phyloP scores from a whole-genome alignment of 2,329 filamentous ascomycete species.

The Byssothecium circinans region DNA sequence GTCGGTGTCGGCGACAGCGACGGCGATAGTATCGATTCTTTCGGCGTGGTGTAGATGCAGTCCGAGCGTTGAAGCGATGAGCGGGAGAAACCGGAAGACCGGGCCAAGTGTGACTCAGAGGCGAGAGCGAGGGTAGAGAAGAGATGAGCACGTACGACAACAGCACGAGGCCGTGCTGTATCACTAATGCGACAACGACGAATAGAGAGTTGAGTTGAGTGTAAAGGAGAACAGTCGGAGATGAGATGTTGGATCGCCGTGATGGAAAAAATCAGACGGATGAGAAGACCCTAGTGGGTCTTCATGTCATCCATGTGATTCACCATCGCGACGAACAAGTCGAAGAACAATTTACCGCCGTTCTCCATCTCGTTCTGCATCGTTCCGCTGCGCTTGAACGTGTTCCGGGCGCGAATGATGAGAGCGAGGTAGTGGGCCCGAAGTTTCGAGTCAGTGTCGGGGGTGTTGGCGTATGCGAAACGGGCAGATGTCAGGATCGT shows the following conservation, averaged over 20 bases:
- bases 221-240: conserved; percentile 15
- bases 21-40: no score
- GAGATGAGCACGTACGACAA: conserved; percentile 18
- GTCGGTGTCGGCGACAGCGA: neutral
- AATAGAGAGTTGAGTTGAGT: conserved; percentile 11
- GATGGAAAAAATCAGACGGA: conserved; percentile 3
- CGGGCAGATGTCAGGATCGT: conserved; percentile 86
- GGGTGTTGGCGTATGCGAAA: conserved; percentile 86
- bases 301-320: conserved; percentile 68
- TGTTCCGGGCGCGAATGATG: conserved; percentile 83
- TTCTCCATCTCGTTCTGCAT: conserved; percentile 95
- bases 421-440: conserved; percentile 88
- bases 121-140: conserved; percentile 21
- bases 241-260: conserved; percentile 17
- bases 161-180: conserved; percentile 17
- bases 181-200: conserved; percentile 10
- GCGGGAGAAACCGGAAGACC: conserved; percentile 12
- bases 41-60: no score
- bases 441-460: conserved; percentile 86
- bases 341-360: conserved; percentile 87
- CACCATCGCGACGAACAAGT: conserved; percentile 88
- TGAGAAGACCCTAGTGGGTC: conserved; percentile 27
- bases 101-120: conserved; percentile 19
- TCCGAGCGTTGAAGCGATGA: neutral
- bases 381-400: conserved; percentile 90